These are phyloP conservation scores for Allium fistulosum DNA, from an alignment of 106 monocot genomes.

Conservation along the genomic window DNA sequence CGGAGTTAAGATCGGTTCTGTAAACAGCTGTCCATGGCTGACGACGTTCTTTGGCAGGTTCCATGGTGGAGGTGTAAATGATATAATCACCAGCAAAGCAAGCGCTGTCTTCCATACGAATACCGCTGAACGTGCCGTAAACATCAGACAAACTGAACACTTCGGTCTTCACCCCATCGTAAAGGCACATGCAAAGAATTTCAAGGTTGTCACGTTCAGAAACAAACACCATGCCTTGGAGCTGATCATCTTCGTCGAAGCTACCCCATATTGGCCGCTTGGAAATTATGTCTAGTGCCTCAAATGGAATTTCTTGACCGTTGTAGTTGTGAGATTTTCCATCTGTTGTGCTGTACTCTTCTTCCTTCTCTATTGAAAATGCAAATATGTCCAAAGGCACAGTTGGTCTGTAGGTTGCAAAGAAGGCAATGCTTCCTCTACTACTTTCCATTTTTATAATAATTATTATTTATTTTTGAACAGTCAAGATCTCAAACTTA, in stretches of 20 bases:
- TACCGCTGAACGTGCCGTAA: neutral
- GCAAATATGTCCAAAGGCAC: neutral
- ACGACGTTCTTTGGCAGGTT: neutral
- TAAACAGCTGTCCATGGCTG: slow-evolving; percentile 4
- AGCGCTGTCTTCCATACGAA: slow-evolving; percentile 4
- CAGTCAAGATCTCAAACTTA: no score
- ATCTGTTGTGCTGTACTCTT: neutral
- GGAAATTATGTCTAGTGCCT: neutral
- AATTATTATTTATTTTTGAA: no score
- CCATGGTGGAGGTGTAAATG: slow-evolving; percentile 1
- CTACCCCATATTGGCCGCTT: neutral
- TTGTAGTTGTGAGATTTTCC: slow-evolving; percentile 2
- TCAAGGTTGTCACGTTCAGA: neutral
- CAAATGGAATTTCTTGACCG: neutral
- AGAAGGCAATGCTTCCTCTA: slow-evolving; percentile 3
- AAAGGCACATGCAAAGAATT: neutral
- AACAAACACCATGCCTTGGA: neutral
- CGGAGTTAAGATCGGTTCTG: neutral
- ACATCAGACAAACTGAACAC: neutral
- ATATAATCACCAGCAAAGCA: slow-evolving; percentile 1
- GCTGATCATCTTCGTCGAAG: neutral
- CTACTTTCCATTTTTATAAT: no score
- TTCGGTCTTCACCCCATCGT: neutral
- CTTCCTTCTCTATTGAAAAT: neutral
- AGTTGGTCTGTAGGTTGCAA: neutral